A percentile compares a stretch with the other conserved stretches of the same genome.
phyloP scores from a whole-genome alignment of 164 flowering plant genomes.

The Chimonanthus praecox region DNA sequence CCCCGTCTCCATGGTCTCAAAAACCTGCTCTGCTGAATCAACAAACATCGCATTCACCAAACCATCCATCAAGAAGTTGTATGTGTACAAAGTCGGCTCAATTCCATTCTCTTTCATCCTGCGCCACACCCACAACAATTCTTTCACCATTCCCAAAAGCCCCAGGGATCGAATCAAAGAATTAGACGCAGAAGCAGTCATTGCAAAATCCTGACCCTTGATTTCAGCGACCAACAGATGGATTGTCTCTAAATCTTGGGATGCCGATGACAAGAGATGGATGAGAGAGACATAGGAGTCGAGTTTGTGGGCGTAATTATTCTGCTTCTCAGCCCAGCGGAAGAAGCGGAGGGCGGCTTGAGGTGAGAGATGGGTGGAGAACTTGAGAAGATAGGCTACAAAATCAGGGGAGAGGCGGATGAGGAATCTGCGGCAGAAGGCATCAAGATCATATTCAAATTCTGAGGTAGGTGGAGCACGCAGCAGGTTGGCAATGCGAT shows the following conservation, averaged over 20 bases:
- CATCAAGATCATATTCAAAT: conserved; percentile 27
- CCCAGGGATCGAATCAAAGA: conserved; percentile 75
- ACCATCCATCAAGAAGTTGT: conserved; percentile 76
- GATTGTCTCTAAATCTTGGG: conserved; percentile 35
- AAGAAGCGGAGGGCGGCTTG: conserved; percentile 56
- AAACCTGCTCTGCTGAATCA: conserved; percentile 75
- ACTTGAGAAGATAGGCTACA: conserved; percentile 42
- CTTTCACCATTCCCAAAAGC: conserved; percentile 77
- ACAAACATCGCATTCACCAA: conserved; percentile 69
- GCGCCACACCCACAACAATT: conserved; percentile 89
- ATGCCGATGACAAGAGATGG: conserved; percentile 31
- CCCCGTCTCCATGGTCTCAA: conserved; percentile 75
- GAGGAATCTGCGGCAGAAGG: conserved; percentile 51
- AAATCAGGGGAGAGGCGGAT: conserved; percentile 67
- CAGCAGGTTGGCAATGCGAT: conserved; percentile 43
- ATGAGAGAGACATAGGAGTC: conserved; percentile 64
- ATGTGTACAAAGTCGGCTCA: conserved; percentile 72
- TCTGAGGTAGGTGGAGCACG: conserved; percentile 45
- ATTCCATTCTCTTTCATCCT: conserved; percentile 77
- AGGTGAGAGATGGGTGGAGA: conserved; percentile 27
- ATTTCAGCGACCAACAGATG: conserved; percentile 37
- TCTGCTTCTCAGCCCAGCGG: conserved; percentile 70
- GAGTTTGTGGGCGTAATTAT: conserved; percentile 41
- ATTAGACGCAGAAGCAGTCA: conserved; percentile 46
- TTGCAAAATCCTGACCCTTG: conserved; percentile 32